phyloP scores from a whole-genome alignment of 345 rosid genomes.

The Excoecaria agallocha region DNA sequence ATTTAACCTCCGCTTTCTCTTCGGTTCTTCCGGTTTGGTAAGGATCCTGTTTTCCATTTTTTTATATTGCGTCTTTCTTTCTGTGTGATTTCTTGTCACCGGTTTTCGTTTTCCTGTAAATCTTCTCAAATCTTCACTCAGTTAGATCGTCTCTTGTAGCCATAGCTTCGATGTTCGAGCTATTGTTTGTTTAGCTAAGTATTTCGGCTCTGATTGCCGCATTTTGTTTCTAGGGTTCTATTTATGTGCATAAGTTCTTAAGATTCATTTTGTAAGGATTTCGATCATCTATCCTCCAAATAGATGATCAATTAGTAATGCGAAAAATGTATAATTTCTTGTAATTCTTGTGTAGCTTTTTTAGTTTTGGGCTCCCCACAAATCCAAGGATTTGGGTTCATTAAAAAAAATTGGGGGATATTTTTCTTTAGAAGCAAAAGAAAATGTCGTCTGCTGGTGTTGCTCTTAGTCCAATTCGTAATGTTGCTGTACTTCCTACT shows the following conservation, averaged over 20 bases:
- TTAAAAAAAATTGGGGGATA: not conserved
- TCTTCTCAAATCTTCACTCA: not conserved
- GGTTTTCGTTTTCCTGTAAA: not conserved
- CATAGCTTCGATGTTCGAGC: not conserved
- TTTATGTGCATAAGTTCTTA: not conserved
- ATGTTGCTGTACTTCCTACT: constrained; percentile 34
- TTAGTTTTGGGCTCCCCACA: not conserved
- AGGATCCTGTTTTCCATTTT: constrained; percentile 10
- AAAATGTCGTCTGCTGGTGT: constrained; percentile 59
- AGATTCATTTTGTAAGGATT: not conserved
- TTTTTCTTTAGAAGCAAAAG: not conserved
- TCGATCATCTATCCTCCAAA: constrained; percentile 4
- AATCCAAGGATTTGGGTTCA: not conserved
- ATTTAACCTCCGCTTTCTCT: constrained; percentile 14
- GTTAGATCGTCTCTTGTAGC: not conserved
- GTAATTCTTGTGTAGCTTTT: not conserved
- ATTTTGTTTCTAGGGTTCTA: constrained; percentile 4
- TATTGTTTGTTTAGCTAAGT: not conserved
- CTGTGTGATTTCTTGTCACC: not conserved
- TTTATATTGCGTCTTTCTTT: not conserved
- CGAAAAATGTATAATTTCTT: not conserved
- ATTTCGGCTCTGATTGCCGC: not conserved
- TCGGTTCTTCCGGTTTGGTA: constrained; percentile 24
- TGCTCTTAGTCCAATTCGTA: constrained; percentile 37
- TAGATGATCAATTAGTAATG: not conserved